Base-by-base conservation (phyloP, 805 yeast species). In the Jamesozyma rosinii region DNA sequence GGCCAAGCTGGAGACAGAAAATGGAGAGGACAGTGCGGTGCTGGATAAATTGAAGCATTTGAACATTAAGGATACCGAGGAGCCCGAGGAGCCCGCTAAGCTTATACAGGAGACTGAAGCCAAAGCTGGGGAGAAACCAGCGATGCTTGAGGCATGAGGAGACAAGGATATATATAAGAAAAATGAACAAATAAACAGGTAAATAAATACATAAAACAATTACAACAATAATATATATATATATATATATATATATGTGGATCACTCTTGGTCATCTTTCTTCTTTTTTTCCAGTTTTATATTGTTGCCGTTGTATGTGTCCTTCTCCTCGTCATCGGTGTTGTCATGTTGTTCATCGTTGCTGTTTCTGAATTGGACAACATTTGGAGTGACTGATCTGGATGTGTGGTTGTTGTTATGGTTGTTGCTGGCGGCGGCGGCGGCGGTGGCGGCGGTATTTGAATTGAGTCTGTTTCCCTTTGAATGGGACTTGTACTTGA, bases 281-380 rank as follows among this genome's bases (percentile, higher is more conserved):
- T 55, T 51, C 18, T 55, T 57, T 43, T 55, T 58, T 50, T 77
- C 78, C 38, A 79, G 51, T 47, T 68, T 70, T 31, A 75, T 55
- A 15, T 66, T 69, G 53, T 78, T 79, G 1, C 83, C 83, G 51
- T 79, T 78, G 51, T 76, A 79, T 1, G 79, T 74, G 22, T 65
- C 55, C 30, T 74, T 60, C 19, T 69, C 71, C 17, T 65, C 67
- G 5, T 55, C 53, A 8, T 52, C 48, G 20, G 64, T 67, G 5
- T 55, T 52, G 13, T 52, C 51, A 9, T 55, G 38, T 20, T 56
- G 53, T 21, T 49, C 45, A 36, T 53, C 53, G 29, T 51, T 57
- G 15, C 57, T 51, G 37, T 57, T 55, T 17, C 54, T 49, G 41
- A 61, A 58, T 30, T 57, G 55, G 22, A 48, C 49, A 41, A 61